A percentile compares a stretch with the other conserved stretches of the same genome.
These are phyloP conservation scores for Fusarium ambrosium DNA, from an alignment of 2,329 filamentous ascomycete genomes.

Conservation along the genomic window DNA sequence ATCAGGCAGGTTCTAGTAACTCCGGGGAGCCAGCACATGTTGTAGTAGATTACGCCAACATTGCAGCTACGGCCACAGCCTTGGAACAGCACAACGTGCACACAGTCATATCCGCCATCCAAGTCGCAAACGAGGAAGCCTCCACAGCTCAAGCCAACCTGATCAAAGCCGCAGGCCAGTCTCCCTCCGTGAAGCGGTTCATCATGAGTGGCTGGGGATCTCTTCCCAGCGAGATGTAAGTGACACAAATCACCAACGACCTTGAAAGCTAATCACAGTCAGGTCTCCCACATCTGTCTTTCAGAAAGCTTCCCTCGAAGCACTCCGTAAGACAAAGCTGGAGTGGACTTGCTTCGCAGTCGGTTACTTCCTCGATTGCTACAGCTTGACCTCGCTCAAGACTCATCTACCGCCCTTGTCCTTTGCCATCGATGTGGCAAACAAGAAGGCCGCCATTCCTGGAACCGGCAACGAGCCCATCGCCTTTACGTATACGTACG, in stretches of 20 bases:
- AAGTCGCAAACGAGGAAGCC: conserved; percentile 2
- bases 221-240: not conserved
- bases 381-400: not conserved
- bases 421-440: not conserved
- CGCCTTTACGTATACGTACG: not conserved
- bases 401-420: not conserved
- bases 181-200: not conserved
- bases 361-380: not conserved
- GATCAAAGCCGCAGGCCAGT: not conserved
- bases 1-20: not conserved
- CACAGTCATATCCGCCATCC: conserved; percentile 13
- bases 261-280: not conserved
- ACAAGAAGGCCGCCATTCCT: not conserved
- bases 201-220: conserved; percentile 1
- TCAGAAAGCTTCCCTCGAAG: not conserved
- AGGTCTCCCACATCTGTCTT: not conserved
- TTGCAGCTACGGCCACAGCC: not conserved
- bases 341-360: conserved; percentile 1
- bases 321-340: not conserved
- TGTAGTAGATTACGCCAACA: not conserved
- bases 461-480: not conserved
- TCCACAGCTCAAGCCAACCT: not conserved
- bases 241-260: too few relatives aligned
- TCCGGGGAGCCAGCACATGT: not conserved
- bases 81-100: not conserved